phyloP scores from a whole-genome alignment of 2,329 filamentous ascomycete species.

The Fusarium nurragi region DNA sequence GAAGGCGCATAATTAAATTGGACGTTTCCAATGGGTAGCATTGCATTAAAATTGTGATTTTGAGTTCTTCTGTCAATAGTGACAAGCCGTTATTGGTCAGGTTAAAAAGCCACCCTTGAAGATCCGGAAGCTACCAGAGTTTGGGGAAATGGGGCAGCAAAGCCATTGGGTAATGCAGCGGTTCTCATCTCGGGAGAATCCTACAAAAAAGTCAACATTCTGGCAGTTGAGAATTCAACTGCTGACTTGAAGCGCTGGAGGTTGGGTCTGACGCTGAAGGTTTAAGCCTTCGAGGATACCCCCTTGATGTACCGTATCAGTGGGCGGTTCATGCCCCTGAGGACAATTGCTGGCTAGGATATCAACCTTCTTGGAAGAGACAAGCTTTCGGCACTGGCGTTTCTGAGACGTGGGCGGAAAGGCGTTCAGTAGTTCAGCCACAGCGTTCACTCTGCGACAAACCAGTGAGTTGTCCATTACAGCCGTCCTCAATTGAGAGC shows the following conservation, averaged over 20 bases:
- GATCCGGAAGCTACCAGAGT: conserved; percentile 39
- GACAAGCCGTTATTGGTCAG: conserved; percentile 26
- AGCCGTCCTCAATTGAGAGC: not conserved
- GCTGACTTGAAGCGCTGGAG: not conserved
- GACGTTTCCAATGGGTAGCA: not conserved
- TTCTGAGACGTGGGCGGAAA: conserved; percentile 2
- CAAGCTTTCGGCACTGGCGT: conserved; percentile 18
- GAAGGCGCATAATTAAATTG: not conserved
- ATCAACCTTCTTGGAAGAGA: not conserved
- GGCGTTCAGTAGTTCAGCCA: conserved; percentile 30
- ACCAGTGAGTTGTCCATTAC: conserved; percentile 1
- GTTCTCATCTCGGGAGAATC: conserved; percentile 24
- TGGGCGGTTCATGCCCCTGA: not conserved
- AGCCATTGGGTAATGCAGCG: conserved; percentile 15
- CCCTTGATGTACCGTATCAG: not conserved
- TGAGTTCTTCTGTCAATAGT: not conserved
- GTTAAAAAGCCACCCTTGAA: conserved; percentile 39
- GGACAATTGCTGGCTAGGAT: not conserved
- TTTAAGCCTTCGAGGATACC: not conserved
- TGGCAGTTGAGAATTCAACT: conserved; percentile 15
- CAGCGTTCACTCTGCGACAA: conserved; percentile 30
- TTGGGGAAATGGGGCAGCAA: conserved; percentile 29
- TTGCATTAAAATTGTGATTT: conserved; percentile 16
- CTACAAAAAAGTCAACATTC: conserved; percentile 6
- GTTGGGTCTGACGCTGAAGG: not conserved